Evolutionary conservation across 1,139 yeast species (phyloP).

Genomic region (Hemisphaericaspora lyxosophila): DNA sequence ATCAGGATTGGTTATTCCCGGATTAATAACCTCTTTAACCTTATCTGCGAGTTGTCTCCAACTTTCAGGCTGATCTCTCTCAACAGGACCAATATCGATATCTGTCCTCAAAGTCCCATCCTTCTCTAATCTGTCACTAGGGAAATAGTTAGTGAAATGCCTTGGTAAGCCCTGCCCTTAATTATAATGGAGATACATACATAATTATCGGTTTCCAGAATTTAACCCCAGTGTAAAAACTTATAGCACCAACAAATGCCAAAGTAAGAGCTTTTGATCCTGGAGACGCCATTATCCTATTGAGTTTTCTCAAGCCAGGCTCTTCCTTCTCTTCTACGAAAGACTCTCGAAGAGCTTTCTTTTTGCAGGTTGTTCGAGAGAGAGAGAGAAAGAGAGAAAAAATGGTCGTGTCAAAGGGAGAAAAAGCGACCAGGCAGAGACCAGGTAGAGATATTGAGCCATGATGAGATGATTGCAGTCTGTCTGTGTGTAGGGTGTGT

Average conservation of each 20-base stretch:
- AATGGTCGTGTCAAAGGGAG: too few relatives aligned
- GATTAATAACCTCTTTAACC: conserved; percentile 1
- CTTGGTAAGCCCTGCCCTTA: too few relatives aligned
- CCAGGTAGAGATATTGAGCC: too few relatives aligned
- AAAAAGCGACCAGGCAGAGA: too few relatives aligned
- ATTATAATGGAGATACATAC: conserved; percentile 50
- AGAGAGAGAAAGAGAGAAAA: too few relatives aligned
- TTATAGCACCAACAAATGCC: conserved; percentile 34
- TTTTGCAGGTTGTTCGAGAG: too few relatives aligned
- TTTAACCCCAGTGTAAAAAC: conserved; percentile 56
- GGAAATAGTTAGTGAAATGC: conserved; percentile 14
- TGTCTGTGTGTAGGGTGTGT: too few relatives aligned
- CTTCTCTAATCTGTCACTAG: conserved; percentile 62
- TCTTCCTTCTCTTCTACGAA: too few relatives aligned
- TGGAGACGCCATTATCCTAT: conserved; percentile 22
- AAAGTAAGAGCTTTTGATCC: conserved; percentile 27
- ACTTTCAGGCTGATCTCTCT: conserved; percentile 34
- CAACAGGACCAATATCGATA: conserved; percentile 49
- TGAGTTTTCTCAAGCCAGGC: too few relatives aligned
- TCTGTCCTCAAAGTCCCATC: conserved; percentile 68
- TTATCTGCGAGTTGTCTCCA: conserved; percentile 34
- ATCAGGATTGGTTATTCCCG: neutral
- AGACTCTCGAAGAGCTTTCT: too few relatives aligned
- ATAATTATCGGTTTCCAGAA: conserved; percentile 75
- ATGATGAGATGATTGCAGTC: too few relatives aligned